A percentile compares a stretch with the other conserved stretches of the same genome.
These are phyloP conservation scores for Fusarium sp. DNA, from an alignment of 2,329 filamentous ascomycete species.

Conservation along the genomic window DNA sequence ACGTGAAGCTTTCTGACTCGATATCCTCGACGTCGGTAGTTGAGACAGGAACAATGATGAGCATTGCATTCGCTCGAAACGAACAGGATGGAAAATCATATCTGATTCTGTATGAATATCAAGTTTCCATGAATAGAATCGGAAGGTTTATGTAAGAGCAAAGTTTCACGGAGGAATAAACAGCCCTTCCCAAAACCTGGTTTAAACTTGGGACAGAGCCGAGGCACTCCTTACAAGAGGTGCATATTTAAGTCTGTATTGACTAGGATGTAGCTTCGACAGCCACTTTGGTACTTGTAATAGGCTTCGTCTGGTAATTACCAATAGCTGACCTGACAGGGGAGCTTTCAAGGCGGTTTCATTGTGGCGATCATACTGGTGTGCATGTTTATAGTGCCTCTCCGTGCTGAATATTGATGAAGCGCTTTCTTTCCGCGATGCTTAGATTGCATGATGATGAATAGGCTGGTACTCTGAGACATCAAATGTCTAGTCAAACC, in stretches of 20 bases:
- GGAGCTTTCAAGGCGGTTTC: conserved; percentile 14
- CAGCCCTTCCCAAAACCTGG: conserved; percentile 15
- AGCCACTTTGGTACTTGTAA: conserved; percentile 3
- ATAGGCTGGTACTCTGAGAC: background rate
- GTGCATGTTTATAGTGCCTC: conserved; percentile 16
- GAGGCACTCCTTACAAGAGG: conserved; percentile 3
- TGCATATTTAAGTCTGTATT: conserved; percentile 14
- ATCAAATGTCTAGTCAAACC: conserved; percentile 6
- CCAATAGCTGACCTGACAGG: conserved; percentile 16
- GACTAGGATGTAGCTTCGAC: conserved; percentile 11
- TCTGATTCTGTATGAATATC: background rate
- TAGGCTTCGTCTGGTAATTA: conserved; percentile 11
- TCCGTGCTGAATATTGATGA: background rate
- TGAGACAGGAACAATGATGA: background rate
- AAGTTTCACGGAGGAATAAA: conserved; percentile 22
- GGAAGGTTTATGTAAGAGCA: conserved; percentile 28
- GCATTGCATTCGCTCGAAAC: background rate
- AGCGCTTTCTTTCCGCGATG: conserved; percentile 7
- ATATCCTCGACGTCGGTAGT: conserved; percentile 8
- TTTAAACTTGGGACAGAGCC: conserved; percentile 15
- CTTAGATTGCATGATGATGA: conserved; percentile 7
- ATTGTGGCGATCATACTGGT: conserved; percentile 34
- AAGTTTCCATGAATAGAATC: conserved; percentile 6
- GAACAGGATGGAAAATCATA: background rate
- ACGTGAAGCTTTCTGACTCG: conserved; percentile 1